Evolutionary conservation across 306 rosid genomes (phyloP), one percentile per base, ranked within the genome.

Genomic region (Ochetophila trinervis): DNA sequence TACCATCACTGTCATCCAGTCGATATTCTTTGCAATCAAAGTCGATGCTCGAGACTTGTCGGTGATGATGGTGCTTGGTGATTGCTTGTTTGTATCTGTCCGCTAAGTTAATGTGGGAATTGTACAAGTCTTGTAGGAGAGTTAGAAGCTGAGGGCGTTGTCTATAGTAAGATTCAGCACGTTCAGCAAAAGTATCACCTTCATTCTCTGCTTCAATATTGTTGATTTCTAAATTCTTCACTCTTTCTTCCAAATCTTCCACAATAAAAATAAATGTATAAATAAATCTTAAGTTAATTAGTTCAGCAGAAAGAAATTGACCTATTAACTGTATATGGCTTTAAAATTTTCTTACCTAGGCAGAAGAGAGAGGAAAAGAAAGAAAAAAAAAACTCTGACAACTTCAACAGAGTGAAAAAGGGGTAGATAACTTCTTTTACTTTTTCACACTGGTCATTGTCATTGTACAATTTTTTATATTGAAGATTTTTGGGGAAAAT

Each of bases 151-250:
- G 97, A 51, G 99, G 99, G n/a, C 97, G 89, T 62, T 84, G 85
- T 53, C 81, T 89, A 67, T 90, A 94, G 79, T 94, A 94, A 62
- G 84, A 77, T 51, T 94, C 96, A 5, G 99, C 99, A 20, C 99
- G 88, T 69, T 94, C 88, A 0, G 95, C 87, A 50, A 94, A 94
- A 2, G 87, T 83, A 59, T 90, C 96, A 5, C 91, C 91, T 4
- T 13, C 19, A 4, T 80, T 69, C 65, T 70, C 83, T 6, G 85
- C 84, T 71, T 79, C 88, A 19, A 10, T 22, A 8, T 75, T 42
- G 67, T 75, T 76, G 18, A 72, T 50, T 20, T 78, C 69, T 55
- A 94, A 53, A 63, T 58, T 73, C 62, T 84, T 94, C 88, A 94
- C 83, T 76, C 95, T 90, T 73, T 85, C 95, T 36, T 90, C 99